phyloP scores from a whole-genome alignment of 257 asterid genomes.

The Euphrasia confusa region DNA sequence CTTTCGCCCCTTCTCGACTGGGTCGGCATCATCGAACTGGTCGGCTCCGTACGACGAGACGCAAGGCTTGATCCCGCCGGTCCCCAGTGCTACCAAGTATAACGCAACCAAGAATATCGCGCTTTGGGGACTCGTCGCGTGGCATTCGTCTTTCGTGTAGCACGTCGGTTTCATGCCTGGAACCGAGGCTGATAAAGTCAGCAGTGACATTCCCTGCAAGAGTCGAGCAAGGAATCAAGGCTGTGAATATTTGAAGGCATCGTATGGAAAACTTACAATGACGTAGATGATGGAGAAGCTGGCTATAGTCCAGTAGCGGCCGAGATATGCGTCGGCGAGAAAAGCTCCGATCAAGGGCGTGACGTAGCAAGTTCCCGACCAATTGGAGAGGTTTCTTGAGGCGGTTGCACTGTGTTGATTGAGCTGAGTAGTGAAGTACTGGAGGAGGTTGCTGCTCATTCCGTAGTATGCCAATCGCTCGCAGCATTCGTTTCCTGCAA shows the following conservation, averaged over 20 bases:
- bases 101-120: slow-evolving; percentile 44
- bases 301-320: slow-evolving; percentile 74
- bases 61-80: slow-evolving; percentile 75
- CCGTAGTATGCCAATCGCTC: slow-evolving; percentile 77
- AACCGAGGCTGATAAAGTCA: slow-evolving; percentile 60
- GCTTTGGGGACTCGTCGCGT: slow-evolving; percentile 39
- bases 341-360: slow-evolving; percentile 69
- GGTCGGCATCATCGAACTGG: slow-evolving; percentile 66
- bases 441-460: slow-evolving; percentile 55
- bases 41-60: slow-evolving; percentile 81
- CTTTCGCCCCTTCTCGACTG: slow-evolving; percentile 50
- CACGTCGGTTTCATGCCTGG: slow-evolving; percentile 50
- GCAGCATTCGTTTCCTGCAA: slow-evolving; percentile 55
- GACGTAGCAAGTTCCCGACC: slow-evolving; percentile 76
- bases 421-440: slow-evolving; percentile 46
- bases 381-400: slow-evolving; percentile 54
- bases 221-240: background rate
- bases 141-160: slow-evolving; percentile 37
- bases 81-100: slow-evolving; percentile 62
- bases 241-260: background rate
- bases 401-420: slow-evolving; percentile 52
- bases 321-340: slow-evolving; percentile 71
- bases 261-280: slow-evolving; percentile 33
- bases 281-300: slow-evolving; percentile 58
- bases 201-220: slow-evolving; percentile 54